These are phyloP conservation scores for Lotus japonicus DNA, from an alignment of 306 rosid genomes.

Conservation along the genomic window DNA sequence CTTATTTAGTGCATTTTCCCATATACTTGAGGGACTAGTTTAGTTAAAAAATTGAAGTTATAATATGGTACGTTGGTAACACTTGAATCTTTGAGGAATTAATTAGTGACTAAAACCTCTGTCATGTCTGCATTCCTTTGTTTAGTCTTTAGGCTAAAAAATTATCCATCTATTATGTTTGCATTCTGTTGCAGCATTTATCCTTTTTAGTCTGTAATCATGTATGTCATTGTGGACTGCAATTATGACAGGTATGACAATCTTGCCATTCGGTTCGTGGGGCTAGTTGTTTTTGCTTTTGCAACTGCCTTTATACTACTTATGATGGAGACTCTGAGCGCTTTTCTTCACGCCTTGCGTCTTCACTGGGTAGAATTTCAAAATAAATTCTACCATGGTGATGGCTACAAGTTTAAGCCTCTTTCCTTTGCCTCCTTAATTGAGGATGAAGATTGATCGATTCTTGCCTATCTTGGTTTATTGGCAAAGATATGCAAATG, in stretches of 20 bases:
- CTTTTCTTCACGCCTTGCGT: slow-evolving; percentile 74
- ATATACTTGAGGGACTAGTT: no score
- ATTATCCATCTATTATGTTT: no score
- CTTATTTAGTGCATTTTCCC: no score
- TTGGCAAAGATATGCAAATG: slow-evolving; percentile 13
- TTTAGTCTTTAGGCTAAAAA: no score
- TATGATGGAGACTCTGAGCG: slow-evolving; percentile 93
- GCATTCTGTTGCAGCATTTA: no score
- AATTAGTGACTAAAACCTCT: no score
- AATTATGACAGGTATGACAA: slow-evolving; percentile 63
- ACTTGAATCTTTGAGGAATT: no score
- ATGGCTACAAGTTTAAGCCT: slow-evolving; percentile 83
- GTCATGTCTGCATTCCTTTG: no score
- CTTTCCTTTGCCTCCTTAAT: slow-evolving; percentile 59
- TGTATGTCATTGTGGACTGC: background rate
- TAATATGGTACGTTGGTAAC: no score
- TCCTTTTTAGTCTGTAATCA: no score
- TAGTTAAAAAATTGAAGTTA: no score
- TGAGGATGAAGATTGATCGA: slow-evolving; percentile 63
- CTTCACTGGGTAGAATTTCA: slow-evolving; percentile 97
- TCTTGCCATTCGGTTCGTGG: slow-evolving; percentile 61
- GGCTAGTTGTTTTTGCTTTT: slow-evolving; percentile 75
- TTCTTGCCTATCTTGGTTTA: slow-evolving; percentile 5
- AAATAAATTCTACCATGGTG: slow-evolving; percentile 77
- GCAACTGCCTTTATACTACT: slow-evolving; percentile 94